phyloP scores from a whole-genome alignment of 768 basidiomycete genomes.

The Leccinum aurantiacum region DNA sequence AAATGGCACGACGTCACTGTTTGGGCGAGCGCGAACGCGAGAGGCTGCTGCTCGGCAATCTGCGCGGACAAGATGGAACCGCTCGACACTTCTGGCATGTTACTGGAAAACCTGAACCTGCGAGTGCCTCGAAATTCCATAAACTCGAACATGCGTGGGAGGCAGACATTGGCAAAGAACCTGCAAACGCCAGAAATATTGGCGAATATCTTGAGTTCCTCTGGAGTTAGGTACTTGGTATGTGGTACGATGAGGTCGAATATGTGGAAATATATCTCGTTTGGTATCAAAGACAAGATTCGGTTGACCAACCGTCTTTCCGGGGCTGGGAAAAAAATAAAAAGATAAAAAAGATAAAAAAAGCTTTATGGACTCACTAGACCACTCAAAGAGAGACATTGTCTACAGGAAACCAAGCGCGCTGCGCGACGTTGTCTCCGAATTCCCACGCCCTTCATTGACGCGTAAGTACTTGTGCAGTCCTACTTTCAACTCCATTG shows the following conservation, averaged over 20 bases:
- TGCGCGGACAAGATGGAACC: too few relatives aligned
- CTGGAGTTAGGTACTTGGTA: neutral
- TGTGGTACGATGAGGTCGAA: neutral
- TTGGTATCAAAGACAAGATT: neutral
- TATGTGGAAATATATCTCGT: neutral
- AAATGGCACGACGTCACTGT: too few relatives aligned
- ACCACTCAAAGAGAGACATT: neutral
- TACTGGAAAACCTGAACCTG: rapidly evolving
- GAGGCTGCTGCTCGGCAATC: too few relatives aligned
- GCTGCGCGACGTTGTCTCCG: too few relatives aligned
- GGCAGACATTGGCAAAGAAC: neutral
- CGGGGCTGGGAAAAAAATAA: neutral
- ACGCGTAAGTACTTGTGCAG: too few relatives aligned
- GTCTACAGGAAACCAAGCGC: too few relatives aligned
- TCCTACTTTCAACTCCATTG: too few relatives aligned
- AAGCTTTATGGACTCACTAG: neutral
- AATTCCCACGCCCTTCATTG: too few relatives aligned
- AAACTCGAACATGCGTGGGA: neutral
- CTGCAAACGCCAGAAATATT: neutral
- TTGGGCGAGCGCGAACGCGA: too few relatives aligned
- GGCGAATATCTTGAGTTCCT: neutral
- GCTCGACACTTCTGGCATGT: too few relatives aligned
- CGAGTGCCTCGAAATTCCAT: neutral
- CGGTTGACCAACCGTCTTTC: neutral
- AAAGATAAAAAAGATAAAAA: neutral